Conservation (phyloP, 352 stramenopile species). For the Blastocystis sp. region DNA sequence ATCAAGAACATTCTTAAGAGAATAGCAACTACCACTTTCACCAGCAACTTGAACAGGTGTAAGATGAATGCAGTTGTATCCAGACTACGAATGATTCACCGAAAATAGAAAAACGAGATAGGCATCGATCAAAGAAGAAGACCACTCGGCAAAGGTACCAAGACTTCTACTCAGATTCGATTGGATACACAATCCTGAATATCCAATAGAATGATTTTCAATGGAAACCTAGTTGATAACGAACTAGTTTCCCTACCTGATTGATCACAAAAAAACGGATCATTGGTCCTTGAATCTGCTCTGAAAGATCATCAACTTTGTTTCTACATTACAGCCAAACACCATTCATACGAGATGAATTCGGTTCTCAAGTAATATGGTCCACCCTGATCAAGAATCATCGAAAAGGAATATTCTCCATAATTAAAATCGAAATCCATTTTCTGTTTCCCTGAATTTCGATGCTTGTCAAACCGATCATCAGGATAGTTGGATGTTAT, state of each 20-base stretch:
- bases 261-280: constrained; percentile 53
- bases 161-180: not conserved
- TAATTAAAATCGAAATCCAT: constrained; percentile 1
- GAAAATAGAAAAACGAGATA: not conserved
- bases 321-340: not conserved
- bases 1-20: constrained; percentile 49
- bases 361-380: constrained; percentile 19
- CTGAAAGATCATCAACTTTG: not conserved
- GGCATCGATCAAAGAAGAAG: not conserved
- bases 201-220: not conserved
- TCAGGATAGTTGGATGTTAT: not conserved
- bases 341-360: not conserved
- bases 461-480: not conserved
- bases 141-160: not conserved
- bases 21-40: constrained; percentile 61
- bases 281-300: not conserved
- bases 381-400: not conserved
- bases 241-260: not conserved
- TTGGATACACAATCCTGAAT: constrained; percentile 46
- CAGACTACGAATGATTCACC: not conserved
- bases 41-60: constrained; percentile 59
- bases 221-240: not conserved
- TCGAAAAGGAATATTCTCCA: not conserved
- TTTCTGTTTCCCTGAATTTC: not conserved
- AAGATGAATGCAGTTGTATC: constrained; percentile 64